Percentiles rank a stretch among this genome's conserved stretches.
phyloP scores from a whole-genome alignment of 352 stramenopile genomes.

The Phytopythium aichiense region DNA sequence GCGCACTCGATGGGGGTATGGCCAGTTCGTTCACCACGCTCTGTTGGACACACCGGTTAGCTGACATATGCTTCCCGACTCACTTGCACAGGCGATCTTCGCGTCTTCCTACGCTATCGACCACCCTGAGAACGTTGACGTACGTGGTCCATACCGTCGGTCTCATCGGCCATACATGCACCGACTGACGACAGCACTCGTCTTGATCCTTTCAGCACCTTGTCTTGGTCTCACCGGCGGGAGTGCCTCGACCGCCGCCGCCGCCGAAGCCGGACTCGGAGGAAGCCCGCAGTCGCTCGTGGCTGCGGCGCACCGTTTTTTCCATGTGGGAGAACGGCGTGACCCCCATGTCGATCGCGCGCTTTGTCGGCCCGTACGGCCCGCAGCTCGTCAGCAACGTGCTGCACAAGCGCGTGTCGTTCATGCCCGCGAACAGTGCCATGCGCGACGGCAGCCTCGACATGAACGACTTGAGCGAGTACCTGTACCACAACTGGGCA shows the following conservation, averaged over 20 bases:
- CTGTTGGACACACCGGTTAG: background rate
- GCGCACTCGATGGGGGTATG: conserved; percentile 79
- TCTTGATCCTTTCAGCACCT: conserved; percentile 42
- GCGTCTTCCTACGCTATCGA: conserved; percentile 68
- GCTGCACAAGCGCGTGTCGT: conserved; percentile 59
- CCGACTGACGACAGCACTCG: background rate
- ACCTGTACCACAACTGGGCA: conserved; percentile 86
- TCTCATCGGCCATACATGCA: background rate
- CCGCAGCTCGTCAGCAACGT: conserved; percentile 69
- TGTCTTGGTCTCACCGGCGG: conserved; percentile 68
- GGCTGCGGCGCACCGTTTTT: conserved; percentile 43
- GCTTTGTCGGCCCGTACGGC: conserved; percentile 72
- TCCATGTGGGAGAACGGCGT: conserved; percentile 62
- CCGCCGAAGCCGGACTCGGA: conserved; percentile 32
- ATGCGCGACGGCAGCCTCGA: conserved; percentile 65
- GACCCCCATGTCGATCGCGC: conserved; percentile 74
- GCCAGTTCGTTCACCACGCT: background rate
- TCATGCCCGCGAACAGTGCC: conserved; percentile 66
- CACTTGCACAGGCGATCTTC: conserved; percentile 65
- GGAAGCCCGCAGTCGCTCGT: conserved; percentile 39
- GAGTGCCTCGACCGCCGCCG: conserved; percentile 50
- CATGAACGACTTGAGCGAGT: conserved; percentile 58
- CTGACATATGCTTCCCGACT: background rate
- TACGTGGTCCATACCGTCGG: conserved; percentile 15
- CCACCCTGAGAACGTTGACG: conserved; percentile 55